Evolutionary conservation across 257 asterid species (phyloP).

Genomic region (Solanum paucissectum): DNA sequence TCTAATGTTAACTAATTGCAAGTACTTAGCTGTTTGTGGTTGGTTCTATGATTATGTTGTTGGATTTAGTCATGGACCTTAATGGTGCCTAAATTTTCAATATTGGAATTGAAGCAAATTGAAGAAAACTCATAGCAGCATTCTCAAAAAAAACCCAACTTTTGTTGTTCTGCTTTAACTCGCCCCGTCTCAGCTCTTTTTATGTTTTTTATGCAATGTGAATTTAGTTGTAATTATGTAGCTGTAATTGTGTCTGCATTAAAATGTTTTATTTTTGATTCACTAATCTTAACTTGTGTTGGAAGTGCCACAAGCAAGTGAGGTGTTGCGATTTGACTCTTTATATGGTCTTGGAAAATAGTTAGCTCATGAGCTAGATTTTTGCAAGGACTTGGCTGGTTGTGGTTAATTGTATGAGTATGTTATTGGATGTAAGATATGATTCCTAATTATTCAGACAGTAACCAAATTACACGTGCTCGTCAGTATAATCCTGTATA

Average conservation of each 20-base stretch:
- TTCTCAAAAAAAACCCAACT: background rate
- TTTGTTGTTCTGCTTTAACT: background rate
- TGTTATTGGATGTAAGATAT: background rate
- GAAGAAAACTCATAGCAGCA: background rate
- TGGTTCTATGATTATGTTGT: background rate
- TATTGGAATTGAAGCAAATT: background rate
- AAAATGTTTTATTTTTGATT: background rate
- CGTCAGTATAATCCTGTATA: background rate
- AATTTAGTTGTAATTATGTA: background rate
- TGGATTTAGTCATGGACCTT: background rate
- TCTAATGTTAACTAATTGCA: background rate
- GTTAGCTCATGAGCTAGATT: background rate
- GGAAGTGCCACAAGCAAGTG: background rate
- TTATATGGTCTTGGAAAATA: background rate
- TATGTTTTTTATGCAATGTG: background rate
- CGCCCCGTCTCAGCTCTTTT: background rate
- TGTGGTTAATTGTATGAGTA: background rate
- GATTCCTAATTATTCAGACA: background rate
- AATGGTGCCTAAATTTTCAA: background rate
- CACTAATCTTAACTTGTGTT: background rate
- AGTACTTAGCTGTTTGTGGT: background rate
- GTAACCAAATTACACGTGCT: background rate
- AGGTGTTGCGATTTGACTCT: background rate
- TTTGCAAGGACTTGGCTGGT: background rate
- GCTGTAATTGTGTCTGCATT: background rate